A percentile compares a stretch with the other conserved stretches of the same genome.
Conservation (phyloP, 2,329 filamentous ascomycete species). For the Pseudonectria buxi region DNA sequence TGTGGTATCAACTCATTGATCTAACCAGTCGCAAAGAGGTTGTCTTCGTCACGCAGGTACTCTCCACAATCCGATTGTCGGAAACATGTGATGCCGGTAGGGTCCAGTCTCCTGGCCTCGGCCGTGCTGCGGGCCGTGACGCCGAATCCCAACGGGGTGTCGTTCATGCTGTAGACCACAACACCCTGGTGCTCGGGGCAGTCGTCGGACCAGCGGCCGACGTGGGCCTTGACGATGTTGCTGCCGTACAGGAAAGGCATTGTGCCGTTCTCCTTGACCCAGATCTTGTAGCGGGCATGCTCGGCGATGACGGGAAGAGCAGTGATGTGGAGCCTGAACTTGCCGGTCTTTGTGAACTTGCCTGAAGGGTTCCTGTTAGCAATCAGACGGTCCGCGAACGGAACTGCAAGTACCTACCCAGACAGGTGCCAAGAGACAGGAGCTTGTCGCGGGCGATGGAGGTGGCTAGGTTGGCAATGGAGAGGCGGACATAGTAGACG, state of each 20-base stretch:
- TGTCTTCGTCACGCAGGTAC: slow-evolving; percentile 79
- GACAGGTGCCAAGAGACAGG: slow-evolving; percentile 79
- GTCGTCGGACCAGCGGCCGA: slow-evolving; percentile 83
- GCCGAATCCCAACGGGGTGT: slow-evolving; percentile 89
- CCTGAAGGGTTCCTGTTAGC: slow-evolving; percentile 38
- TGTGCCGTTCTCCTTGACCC: slow-evolving; percentile 92
- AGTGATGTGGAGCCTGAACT: slow-evolving; percentile 92
- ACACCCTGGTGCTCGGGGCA: slow-evolving; percentile 90
- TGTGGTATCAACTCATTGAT: slow-evolving; percentile 2
- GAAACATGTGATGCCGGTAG: slow-evolving; percentile 83
- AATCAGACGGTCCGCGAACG: slow-evolving; percentile 1
- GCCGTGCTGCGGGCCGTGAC: slow-evolving; percentile 82
- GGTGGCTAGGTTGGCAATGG: slow-evolving; percentile 84
- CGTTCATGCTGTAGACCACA: slow-evolving; percentile 85
- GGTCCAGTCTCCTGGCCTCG: slow-evolving; percentile 77
- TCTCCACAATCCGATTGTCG: slow-evolving; percentile 91
- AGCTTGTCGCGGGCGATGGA: slow-evolving; percentile 76
- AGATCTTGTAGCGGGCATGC: slow-evolving; percentile 93
- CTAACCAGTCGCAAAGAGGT: slow-evolving; percentile 51
- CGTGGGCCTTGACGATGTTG: slow-evolving; percentile 66
- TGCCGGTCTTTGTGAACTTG: slow-evolving; percentile 94
- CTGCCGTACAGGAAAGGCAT: slow-evolving; percentile 97
- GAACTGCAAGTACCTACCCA: slow-evolving; percentile 40
- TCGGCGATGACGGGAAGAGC: slow-evolving; percentile 79
- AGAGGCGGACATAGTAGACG: slow-evolving; percentile 88